A percentile compares a stretch with the other conserved stretches of the same genome.
Evolutionary conservation across 441 rosid species (phyloP).

Genomic region (Gossypium gossypioides): DNA sequence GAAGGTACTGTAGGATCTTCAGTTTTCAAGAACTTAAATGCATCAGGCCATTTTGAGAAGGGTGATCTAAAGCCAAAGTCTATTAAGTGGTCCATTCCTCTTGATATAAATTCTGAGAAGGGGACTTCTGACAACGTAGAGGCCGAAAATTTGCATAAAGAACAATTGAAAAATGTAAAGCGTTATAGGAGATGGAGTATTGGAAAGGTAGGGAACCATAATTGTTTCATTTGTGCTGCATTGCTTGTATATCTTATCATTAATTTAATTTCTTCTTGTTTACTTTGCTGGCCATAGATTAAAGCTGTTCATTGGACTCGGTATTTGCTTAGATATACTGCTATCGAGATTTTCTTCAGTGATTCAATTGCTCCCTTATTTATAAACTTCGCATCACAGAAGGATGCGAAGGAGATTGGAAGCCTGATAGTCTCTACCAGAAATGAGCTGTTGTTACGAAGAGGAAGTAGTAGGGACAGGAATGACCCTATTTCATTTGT

Average conservation of each 20-base stretch:
- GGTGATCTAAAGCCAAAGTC: slow-evolving; percentile 54
- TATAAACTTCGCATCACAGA: slow-evolving; percentile 67
- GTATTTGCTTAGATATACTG: slow-evolving; percentile 90
- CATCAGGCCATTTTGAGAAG: slow-evolving; percentile 48
- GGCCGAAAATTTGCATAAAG: slow-evolving; percentile 39
- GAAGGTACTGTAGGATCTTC: slow-evolving; percentile 94
- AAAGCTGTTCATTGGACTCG: slow-evolving; percentile 92
- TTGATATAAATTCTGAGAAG: slow-evolving; percentile 37
- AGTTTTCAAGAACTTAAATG: slow-evolving; percentile 63
- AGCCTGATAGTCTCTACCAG: slow-evolving; percentile 74
- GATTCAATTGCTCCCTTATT: slow-evolving; percentile 73
- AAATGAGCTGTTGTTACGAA: slow-evolving; percentile 79
- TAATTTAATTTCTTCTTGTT: slow-evolving; percentile 20
- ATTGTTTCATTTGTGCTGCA: slow-evolving; percentile 5
- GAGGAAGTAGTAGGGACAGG: slow-evolving; percentile 79
- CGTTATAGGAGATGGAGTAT: slow-evolving; percentile 89
- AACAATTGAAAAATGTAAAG: slow-evolving; percentile 58
- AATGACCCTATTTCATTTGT: slow-evolving; percentile 68
- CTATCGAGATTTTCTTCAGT: slow-evolving; percentile 74
- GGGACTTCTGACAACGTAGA: slow-evolving; percentile 41
- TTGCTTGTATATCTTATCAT: slow-evolving; percentile 15
- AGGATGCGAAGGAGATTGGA: slow-evolving; percentile 91
- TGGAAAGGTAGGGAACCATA: slow-evolving; percentile 51
- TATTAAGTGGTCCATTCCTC: slow-evolving; percentile 45
- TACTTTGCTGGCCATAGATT: slow-evolving; percentile 42